phyloP scores from a whole-genome alignment of 768 basidiomycete species.

The Termitomyces sp. region DNA sequence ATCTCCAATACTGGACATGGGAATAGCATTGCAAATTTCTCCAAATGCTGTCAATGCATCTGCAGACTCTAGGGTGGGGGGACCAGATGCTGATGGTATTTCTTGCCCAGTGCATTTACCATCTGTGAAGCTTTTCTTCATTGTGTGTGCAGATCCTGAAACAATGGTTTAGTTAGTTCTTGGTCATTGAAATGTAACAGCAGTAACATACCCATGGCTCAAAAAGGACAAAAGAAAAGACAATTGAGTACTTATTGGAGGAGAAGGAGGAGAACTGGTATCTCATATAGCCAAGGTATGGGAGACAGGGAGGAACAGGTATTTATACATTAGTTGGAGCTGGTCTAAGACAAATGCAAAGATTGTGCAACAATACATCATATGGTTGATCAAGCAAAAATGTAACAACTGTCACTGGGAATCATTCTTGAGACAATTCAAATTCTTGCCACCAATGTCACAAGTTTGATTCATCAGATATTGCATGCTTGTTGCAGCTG shows the following conservation, averaged over 20 bases:
- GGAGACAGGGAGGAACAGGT: neutral
- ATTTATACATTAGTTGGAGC: neutral
- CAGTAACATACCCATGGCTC: neutral
- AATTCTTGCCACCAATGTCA: too few relatives aligned
- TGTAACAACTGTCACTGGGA: too few relatives aligned
- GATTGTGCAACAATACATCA: neutral
- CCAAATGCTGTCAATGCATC: neutral
- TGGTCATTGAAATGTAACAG: neutral
- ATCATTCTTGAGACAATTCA: too few relatives aligned
- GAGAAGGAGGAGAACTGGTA: neutral
- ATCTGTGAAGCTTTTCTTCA: neutral
- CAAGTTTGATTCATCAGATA: too few relatives aligned
- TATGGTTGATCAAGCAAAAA: neutral
- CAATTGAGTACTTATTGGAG: neutral
- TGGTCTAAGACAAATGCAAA: neutral
- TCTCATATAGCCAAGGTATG: too few relatives aligned
- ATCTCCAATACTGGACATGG: neutral
- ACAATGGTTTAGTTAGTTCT: neutral
- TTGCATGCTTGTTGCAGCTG: neutral
- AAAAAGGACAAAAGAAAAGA: neutral
- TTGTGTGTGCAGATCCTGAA: neutral
- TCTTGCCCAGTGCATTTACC: neutral
- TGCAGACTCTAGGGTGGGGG: neutral
- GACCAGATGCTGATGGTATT: neutral
- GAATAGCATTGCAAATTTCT: conserved; percentile 1